These are phyloP conservation scores for Chalara sp. DNA, from an alignment of 2,329 filamentous ascomycete species.

Conservation along the genomic window DNA sequence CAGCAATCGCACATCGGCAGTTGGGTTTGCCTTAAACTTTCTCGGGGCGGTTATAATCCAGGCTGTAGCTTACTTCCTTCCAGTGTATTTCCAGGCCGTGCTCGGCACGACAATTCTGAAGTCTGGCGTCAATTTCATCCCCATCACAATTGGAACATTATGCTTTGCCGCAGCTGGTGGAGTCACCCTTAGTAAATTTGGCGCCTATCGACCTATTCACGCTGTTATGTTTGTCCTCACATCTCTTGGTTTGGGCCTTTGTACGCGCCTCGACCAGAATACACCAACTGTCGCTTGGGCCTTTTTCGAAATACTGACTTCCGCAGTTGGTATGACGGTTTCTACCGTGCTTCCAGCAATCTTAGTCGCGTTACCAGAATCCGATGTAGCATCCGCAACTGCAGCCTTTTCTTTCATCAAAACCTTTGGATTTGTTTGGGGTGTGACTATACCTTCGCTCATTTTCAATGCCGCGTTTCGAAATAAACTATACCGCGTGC, in stretches of 20 bases:
- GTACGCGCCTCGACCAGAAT: conserved; percentile 16
- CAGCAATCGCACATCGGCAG: background rate
- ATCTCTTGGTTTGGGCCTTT: background rate
- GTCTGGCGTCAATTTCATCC: background rate
- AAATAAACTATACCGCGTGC: too few species aligned
- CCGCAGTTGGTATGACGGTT: too few species aligned
- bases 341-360: too few species aligned
- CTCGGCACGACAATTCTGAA: background rate
- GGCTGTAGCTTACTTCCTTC: background rate
- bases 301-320: too few species aligned
- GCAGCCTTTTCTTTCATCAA: too few species aligned
- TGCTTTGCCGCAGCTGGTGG: background rate
- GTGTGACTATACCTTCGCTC: too few species aligned
- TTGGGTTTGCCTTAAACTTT: conserved; percentile 22
- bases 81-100: background rate
- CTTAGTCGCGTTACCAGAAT: too few species aligned
- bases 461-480: too few species aligned
- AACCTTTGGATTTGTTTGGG: too few species aligned
- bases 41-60: conserved; percentile 13
- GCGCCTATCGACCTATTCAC: background rate
- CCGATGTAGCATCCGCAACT: too few species aligned
- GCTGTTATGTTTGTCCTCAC: background rate
- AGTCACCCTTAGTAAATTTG: background rate
- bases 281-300: conserved; percentile 15
- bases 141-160: background rate